Evolutionary conservation across 331 rosid genomes (phyloP).

Genomic region (Stylosanthes scabra): DNA sequence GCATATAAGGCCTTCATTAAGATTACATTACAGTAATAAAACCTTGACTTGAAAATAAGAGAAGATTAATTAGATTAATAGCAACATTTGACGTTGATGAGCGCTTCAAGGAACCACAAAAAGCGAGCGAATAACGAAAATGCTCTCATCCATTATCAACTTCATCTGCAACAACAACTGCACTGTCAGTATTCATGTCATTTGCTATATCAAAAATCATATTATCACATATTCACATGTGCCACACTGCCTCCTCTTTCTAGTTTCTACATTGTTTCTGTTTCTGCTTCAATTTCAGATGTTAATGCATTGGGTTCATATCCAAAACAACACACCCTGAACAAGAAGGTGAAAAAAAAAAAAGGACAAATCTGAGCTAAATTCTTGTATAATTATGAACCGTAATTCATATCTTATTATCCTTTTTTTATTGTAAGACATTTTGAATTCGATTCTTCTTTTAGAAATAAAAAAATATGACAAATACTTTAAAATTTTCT

Average conservation of each 20-base stretch:
- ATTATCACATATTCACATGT: background rate
- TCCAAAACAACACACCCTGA: background rate
- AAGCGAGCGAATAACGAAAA: slow-evolving; percentile 29
- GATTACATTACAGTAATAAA: background rate
- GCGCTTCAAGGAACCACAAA: slow-evolving; percentile 21
- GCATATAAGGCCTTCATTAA: background rate
- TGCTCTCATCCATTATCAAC: slow-evolving; percentile 27
- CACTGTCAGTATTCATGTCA: slow-evolving; percentile 43
- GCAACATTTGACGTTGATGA: slow-evolving; percentile 13
- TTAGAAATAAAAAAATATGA: too few relatives aligned
- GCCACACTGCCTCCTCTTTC: background rate
- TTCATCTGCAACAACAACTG: slow-evolving; percentile 56
- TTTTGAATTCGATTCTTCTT: too few relatives aligned
- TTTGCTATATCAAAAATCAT: background rate
- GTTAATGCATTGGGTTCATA: background rate
- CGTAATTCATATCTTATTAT: too few relatives aligned
- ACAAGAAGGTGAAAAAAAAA: background rate
- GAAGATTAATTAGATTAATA: background rate
- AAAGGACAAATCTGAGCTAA: too few relatives aligned
- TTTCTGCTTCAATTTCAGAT: background rate
- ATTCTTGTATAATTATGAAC: too few relatives aligned
- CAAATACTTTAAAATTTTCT: too few relatives aligned
- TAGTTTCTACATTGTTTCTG: background rate
- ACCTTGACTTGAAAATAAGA: background rate
- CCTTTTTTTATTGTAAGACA: too few relatives aligned